Evolutionary conservation across 2,329 filamentous ascomycete genomes (phyloP).

Genomic region (Diaporthe sp.): DNA sequence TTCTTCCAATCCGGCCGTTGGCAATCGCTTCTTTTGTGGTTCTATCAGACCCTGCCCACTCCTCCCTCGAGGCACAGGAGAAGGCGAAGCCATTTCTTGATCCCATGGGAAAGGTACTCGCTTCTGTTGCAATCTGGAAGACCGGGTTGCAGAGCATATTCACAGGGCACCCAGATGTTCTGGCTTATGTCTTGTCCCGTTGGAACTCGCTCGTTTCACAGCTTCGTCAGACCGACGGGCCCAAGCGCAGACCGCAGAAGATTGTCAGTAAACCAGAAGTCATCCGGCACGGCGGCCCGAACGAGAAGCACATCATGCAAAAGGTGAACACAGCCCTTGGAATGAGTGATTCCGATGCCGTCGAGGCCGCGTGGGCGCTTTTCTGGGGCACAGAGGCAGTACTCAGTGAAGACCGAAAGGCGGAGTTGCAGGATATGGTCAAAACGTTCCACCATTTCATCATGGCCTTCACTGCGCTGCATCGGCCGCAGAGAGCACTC

Average conservation of each 20-base stretch:
- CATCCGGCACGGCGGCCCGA: not conserved
- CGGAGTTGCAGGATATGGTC: conserved; percentile 33
- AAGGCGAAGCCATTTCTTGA: conserved; percentile 41
- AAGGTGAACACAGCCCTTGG: conserved; percentile 43
- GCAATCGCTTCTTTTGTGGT: conserved; percentile 52
- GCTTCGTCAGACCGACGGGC: conserved; percentile 21
- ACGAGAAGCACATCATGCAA: conserved; percentile 36
- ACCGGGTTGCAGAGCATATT: conserved; percentile 38
- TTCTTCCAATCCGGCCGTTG: conserved; percentile 45
- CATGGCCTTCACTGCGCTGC: conserved; percentile 45
- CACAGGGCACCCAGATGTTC: conserved; percentile 35
- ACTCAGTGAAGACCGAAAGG: conserved; percentile 35
- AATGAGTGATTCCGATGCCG: conserved; percentile 38
- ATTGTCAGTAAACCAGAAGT: not conserved
- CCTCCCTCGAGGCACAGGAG: conserved; percentile 33
- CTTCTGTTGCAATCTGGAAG: conserved; percentile 26
- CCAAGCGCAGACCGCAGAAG: not conserved
- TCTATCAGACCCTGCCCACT: conserved; percentile 46
- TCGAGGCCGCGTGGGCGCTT: conserved; percentile 42
- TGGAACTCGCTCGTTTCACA: conserved; percentile 33
- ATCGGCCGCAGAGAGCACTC: conserved; percentile 43
- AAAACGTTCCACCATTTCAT: conserved; percentile 49
- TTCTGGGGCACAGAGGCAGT: conserved; percentile 42
- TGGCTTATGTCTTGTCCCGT: conserved; percentile 37
- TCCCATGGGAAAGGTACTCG: conserved; percentile 39